Percentiles rank a stretch among this genome's conserved stretches.
Evolutionary conservation across 306 rosid genomes (phyloP).

Genomic region (Acacia crassicarpa): DNA sequence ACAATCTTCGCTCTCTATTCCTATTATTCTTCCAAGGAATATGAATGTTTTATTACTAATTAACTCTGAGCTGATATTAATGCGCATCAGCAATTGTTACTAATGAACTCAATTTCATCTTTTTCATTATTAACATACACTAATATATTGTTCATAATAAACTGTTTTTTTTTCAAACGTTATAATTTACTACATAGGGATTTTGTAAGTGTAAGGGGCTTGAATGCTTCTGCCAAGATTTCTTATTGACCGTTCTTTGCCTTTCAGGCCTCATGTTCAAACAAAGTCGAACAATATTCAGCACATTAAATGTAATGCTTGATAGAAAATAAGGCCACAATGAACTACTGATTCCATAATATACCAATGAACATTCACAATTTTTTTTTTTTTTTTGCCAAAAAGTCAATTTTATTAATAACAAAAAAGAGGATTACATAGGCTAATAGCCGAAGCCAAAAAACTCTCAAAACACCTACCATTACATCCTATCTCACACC

Average conservation of each 20-base stretch:
- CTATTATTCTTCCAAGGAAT: neutral
- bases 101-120: neutral
- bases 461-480: no score
- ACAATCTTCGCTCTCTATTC: slow-evolving; percentile 18
- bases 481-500: no score
- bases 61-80: neutral
- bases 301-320: neutral
- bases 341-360: neutral
- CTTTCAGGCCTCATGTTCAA: neutral
- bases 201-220: neutral
- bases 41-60: neutral
- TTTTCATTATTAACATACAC: neutral
- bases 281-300: neutral
- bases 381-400: no score
- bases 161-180: neutral
- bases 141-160: neutral
- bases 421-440: no score
- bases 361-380: neutral
- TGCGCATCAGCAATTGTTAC: neutral
- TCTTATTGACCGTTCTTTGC: neutral
- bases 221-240: neutral
- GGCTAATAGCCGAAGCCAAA: no score
- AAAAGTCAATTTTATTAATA: no score
- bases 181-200: neutral
- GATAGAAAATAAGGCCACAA: neutral